phyloP scores from a whole-genome alignment of 352 stramenopile species.

The Stramenopiles sp. region DNA sequence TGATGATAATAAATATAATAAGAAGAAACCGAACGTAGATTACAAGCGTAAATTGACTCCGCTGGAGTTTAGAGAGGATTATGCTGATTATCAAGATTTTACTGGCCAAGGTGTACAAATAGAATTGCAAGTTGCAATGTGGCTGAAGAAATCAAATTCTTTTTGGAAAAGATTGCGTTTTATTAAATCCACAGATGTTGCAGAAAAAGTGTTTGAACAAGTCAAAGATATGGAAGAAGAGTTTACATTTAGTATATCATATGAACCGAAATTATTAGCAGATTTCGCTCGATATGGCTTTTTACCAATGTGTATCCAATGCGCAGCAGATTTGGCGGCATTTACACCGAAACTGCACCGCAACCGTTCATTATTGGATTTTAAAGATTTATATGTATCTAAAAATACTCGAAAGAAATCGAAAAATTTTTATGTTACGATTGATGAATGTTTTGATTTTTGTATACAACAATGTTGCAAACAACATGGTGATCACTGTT shows the following conservation, averaged over 20 bases:
- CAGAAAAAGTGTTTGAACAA: neutral
- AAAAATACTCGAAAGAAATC: slow-evolving; percentile 65
- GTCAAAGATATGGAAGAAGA: neutral
- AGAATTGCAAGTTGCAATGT: neutral
- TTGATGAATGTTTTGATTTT: slow-evolving; percentile 62
- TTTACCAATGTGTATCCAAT: neutral
- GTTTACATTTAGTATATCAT: neutral
- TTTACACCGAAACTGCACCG: slow-evolving; percentile 52
- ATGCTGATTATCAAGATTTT: neutral
- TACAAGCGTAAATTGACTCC: neutral
- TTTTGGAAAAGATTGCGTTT: neutral
- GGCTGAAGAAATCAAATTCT: neutral
- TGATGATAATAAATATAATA: neutral
- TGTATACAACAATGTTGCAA: slow-evolving; percentile 66
- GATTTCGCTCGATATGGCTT: neutral
- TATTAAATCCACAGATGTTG: neutral
- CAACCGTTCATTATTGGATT: slow-evolving; percentile 46
- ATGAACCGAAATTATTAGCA: neutral
- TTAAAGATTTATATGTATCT: slow-evolving; percentile 41
- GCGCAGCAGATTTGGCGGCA: neutral
- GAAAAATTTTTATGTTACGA: slow-evolving; percentile 53
- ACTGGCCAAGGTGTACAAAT: neutral
- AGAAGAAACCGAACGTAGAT: neutral
- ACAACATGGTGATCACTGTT: slow-evolving; percentile 56
- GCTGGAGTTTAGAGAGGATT: neutral